Evolutionary conservation across 371 early-diverging fungal species (phyloP).

Genomic region (Mucor piriformis): DNA sequence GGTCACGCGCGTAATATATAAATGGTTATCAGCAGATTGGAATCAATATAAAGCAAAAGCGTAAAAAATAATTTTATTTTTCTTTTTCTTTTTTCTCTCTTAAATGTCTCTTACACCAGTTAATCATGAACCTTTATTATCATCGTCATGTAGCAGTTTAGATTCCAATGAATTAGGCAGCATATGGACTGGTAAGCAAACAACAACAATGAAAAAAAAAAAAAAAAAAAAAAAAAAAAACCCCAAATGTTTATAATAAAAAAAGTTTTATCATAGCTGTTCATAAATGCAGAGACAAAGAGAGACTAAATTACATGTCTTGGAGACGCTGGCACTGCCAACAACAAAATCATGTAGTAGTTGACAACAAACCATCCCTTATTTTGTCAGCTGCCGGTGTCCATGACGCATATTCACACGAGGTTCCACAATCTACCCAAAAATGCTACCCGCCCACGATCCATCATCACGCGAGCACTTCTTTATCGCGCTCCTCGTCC

Average conservation of each 20-base stretch:
- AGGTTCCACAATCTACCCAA: slow-evolving; percentile 23
- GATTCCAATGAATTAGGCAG: slow-evolving; percentile 11
- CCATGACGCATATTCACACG: slow-evolving; percentile 27
- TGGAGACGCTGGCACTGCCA: slow-evolving; percentile 35
- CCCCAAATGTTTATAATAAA: neutral
- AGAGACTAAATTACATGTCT: slow-evolving; percentile 35
- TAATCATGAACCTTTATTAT: neutral
- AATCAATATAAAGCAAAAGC: slow-evolving; percentile 1
- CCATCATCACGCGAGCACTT: slow-evolving; percentile 2
- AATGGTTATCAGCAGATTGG: slow-evolving; percentile 5
- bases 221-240: neutral
- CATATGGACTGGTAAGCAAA: slow-evolving; percentile 25
- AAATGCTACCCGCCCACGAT: slow-evolving; percentile 8
- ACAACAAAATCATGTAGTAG: slow-evolving; percentile 4
- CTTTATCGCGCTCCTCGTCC: neutral
- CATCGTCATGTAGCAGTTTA: slow-evolving; percentile 1
- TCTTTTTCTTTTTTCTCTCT: slow-evolving; percentile 7
- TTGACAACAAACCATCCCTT: slow-evolving; percentile 13
- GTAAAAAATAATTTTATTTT: no score
- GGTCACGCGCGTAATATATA: slow-evolving; percentile 7
- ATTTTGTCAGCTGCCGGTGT: slow-evolving; percentile 22
- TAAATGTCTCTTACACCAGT: slow-evolving; percentile 1
- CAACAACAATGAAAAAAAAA: neutral
- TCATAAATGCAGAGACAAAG: slow-evolving; percentile 27
- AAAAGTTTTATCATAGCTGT: slow-evolving; percentile 15